Evolutionary conservation across 2,329 filamentous ascomycete genomes (phyloP), one percentile per base, ranked within the genome.

Genomic region (Clonostachys solani): DNA sequence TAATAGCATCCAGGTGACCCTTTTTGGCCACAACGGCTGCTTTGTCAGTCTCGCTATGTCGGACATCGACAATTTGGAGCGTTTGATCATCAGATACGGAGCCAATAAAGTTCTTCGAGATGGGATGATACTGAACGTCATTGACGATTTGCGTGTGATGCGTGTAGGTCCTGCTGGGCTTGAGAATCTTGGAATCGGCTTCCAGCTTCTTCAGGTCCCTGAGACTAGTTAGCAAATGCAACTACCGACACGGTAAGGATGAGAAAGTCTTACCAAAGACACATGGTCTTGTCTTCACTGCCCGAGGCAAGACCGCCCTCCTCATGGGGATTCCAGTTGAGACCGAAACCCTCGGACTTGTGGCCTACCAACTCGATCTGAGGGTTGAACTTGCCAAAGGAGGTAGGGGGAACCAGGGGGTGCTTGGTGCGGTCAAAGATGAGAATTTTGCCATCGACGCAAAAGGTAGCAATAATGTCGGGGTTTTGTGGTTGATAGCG

Each of bases 381-480:
- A 23, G 91, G 86, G 57, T 86, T 89, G 47, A 91, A 78, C 45
- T 77, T 83, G 50, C 86, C 86, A 13, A 57, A 52, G 17, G 33
- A 44, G 15, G 57, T 55, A 23, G 84, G 80, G 8, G 92, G 91
- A 52, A 85, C 74, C 47, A 86, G 82, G 43, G 86, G 86, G 65
- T 97, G 92, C 77, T 96, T 97, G 46, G 92, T 95, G 55, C 92
- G 86, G 71, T 99, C 94, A 71, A 95, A 99, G 56, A 99, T 84
- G 64, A 97, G 83, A 40, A 96, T 88, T 55, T 84, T 86, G 52
- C 89, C 88, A 64, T 96, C 89, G 8, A 89, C 83, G 54, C 89
- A 91, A 69, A 96, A 85, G 0, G 94, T 96, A 4, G 94, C 94
- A 58, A 99, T 95, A 49, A 99, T 84, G 60, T 99, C 91, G 6